A percentile compares a stretch with the other conserved stretches of the same genome.
Evolutionary conservation across 495 filamentous ascomycete species (phyloP).

Genomic region (Cercophora samala): DNA sequence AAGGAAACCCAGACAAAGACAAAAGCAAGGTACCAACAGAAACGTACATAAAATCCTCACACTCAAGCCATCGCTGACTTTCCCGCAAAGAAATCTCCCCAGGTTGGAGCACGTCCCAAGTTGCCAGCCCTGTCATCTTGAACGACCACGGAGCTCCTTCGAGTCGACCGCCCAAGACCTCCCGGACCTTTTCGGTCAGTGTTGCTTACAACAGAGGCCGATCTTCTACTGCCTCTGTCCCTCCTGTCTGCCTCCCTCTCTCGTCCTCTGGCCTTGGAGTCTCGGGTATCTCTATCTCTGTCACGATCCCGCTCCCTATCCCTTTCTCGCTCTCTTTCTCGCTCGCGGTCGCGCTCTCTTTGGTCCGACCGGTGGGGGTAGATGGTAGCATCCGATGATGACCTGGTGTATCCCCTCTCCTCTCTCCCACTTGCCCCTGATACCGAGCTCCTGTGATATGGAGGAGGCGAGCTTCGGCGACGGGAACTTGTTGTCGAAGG

Average conservation of each 20-base stretch:
- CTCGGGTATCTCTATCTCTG: background rate
- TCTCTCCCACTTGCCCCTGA: background rate
- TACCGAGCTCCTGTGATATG: conserved; percentile 2
- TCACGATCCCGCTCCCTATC: conserved; percentile 17
- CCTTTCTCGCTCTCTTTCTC: conserved; percentile 13
- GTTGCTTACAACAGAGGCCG: conserved; percentile 12
- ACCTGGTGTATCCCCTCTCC: conserved; percentile 12
- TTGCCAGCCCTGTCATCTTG: conserved; percentile 1
- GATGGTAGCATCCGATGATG: conserved; percentile 9
- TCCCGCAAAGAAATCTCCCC: conserved; percentile 4
- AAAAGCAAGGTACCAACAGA: background rate
- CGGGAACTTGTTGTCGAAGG: background rate
- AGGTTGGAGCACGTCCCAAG: conserved; percentile 1
- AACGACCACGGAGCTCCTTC: conserved; percentile 8
- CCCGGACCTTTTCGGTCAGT: conserved; percentile 4
- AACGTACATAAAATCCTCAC: background rate
- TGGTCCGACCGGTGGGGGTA: background rate
- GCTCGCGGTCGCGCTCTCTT: conserved; percentile 12
- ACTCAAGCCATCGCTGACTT: background rate
- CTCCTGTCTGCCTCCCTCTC: conserved; percentile 15
- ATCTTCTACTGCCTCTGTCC: conserved; percentile 8
- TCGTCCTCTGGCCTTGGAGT: conserved; percentile 11
- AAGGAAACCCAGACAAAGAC: background rate
- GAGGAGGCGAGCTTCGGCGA: conserved; percentile 10
- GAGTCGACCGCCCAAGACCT: background rate